Evolutionary conservation across 768 basidiomycete species (phyloP), one percentile per base, ranked within the genome.

Genomic region (Leucocoprinus birnbaumii): DNA sequence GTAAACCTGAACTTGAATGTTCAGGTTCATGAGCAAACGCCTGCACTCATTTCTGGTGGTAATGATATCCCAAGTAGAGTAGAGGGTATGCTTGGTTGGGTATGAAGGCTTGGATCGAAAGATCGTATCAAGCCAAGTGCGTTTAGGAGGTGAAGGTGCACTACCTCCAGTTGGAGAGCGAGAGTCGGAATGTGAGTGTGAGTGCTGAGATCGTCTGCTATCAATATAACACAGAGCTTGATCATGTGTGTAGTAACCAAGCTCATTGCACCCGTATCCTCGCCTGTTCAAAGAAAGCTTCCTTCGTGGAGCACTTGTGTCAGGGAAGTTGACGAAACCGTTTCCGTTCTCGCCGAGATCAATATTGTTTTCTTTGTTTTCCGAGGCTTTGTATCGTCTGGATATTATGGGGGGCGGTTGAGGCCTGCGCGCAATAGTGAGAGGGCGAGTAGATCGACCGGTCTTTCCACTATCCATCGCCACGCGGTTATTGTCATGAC

Each of bases 81-180:
- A 68, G 10, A 94, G 73, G 35, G 62, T 69, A 49, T 55, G 48
- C 27, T 24, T 48, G 19, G 54, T 49, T 18, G 41, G 18, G 55
- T 82, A 83, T 26, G 71, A 76, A 26, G 82, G 73, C 63, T 87
- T 91, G 73, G 92, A 86, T 66, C 83, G 89, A 80, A 98, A 95
- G 40, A 97, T 80, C 62, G 86, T 89, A 42, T 85, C 84, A 58
- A 99, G 82, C 96, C 95, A 98, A 48, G 79, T 82, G 58, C 83
- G 82, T 70, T 80, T 86, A 16, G 83, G 80, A 19, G 69, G 63
- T 11, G 51, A 44, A 10, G 27, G 21, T 3, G 21, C 35, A 34
- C 45, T 44, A 18, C 24, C 31, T 38, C 19, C 48, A 16, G 48
- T 26, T 42, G 21, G 27, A 25, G 27, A 37, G 21, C 35, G 45